phyloP scores from a whole-genome alignment of 768 basidiomycete species.

The Panellus pusillus region DNA sequence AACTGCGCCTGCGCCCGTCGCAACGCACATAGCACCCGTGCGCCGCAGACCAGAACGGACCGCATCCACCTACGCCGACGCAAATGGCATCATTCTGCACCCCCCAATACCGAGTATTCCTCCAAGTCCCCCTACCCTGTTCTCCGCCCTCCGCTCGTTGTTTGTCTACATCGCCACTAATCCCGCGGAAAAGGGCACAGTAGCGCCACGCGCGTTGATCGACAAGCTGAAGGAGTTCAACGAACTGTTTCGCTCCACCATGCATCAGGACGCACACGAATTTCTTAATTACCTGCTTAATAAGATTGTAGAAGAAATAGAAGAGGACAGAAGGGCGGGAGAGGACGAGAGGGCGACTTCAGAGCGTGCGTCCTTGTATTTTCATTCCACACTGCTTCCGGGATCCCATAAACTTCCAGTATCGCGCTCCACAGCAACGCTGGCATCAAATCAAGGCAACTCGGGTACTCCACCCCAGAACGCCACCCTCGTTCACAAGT shows the following conservation, averaged over 20 bases:
- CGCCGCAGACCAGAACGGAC: conserved; percentile 65
- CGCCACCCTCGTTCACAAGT: conserved; percentile 82
- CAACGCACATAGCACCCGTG: conserved; percentile 36
- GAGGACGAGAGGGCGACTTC: conserved; percentile 29
- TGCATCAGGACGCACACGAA: conserved; percentile 99
- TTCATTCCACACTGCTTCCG: background rate
- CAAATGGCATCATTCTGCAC: conserved; percentile 20
- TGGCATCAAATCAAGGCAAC: conserved; percentile 48
- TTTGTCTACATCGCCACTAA: conserved; percentile 82
- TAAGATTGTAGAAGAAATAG: conserved; percentile 89
- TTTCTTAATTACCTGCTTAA: conserved; percentile 95
- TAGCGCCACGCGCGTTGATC: conserved; percentile 89
- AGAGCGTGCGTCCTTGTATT: conserved; percentile 54
- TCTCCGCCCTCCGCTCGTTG: conserved; percentile 91
- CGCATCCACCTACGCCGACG: conserved; percentile 27
- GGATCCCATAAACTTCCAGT: conserved; percentile 38
- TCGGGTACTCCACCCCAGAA: conserved; percentile 47
- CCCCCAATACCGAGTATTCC: conserved; percentile 39
- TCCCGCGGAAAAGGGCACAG: conserved; percentile 76
- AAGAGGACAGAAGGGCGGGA: conserved; percentile 59
- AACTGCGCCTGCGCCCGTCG: conserved; percentile 24
- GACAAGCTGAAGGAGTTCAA: conserved; percentile 93
- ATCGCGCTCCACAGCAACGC: conserved; percentile 57
- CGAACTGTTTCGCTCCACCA: conserved; percentile 83
- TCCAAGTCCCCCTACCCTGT: conserved; percentile 69